phyloP scores from a whole-genome alignment of 2,329 filamentous ascomycete genomes.

The Colletotrichum cuscutae region DNA sequence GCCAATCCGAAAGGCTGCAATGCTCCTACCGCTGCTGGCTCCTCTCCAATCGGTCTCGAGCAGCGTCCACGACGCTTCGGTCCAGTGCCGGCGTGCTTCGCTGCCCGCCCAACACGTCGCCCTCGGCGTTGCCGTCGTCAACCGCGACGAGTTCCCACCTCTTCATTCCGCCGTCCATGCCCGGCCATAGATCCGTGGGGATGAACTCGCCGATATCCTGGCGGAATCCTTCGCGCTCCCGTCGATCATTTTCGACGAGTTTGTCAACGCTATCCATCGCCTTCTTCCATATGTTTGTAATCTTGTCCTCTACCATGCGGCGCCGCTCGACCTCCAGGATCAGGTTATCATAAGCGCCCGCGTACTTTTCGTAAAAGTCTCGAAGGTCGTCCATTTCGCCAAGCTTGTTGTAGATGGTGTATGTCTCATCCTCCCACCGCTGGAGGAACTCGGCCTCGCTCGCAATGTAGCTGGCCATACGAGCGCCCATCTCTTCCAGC shows the following conservation, averaged over 20 bases:
- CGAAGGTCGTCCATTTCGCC: conserved; percentile 81
- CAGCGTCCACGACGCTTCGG: conserved; percentile 43
- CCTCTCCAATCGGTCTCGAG: conserved; percentile 36
- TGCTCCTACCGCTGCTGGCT: conserved; percentile 29
- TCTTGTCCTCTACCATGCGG: conserved; percentile 76
- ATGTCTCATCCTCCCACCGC: conserved; percentile 80
- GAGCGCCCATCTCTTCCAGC: conserved; percentile 74
- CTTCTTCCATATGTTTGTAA: conserved; percentile 79
- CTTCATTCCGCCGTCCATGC: conserved; percentile 70
- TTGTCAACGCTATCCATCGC: conserved; percentile 81
- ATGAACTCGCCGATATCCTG: conserved; percentile 87
- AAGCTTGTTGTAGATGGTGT: conserved; percentile 74
- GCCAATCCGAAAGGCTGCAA: background rate
- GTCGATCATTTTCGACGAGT: conserved; percentile 77
- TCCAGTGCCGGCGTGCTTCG: conserved; percentile 43
- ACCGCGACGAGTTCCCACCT: conserved; percentile 60
- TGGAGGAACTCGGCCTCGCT: conserved; percentile 72
- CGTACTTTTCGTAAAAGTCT: conserved; percentile 88
- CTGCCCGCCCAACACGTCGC: conserved; percentile 18
- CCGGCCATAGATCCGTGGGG: conserved; percentile 88
- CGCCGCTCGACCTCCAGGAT: conserved; percentile 86
- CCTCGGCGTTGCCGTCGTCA: conserved; percentile 40
- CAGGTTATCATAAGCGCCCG: conserved; percentile 84
- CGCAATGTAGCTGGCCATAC: conserved; percentile 72
- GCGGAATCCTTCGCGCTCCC: conserved; percentile 81